Conservation (phyloP, 805 yeast species). For the Pichia cephalocereana region DNA sequence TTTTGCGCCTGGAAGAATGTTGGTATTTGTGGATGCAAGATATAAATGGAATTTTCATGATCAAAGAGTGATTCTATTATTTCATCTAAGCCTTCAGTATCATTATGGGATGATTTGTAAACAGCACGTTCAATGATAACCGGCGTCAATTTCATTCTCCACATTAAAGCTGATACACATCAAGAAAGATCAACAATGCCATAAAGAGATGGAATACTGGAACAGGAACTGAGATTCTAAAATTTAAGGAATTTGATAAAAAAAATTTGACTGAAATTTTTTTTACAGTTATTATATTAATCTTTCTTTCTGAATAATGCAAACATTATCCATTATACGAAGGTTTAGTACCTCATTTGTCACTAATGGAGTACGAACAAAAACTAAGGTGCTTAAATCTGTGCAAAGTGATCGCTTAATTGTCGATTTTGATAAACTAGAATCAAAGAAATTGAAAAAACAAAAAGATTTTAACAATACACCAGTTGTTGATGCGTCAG, state of each 20-base stretch:
- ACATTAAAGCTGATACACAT: no score
- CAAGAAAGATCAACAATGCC: no score
- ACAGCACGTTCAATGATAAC: not conserved
- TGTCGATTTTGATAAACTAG: not conserved
- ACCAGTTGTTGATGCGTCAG: constrained; percentile 22
- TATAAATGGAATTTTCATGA: not conserved
- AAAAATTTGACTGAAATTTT: no score
- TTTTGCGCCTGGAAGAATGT: no score
- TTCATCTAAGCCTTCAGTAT: not conserved
- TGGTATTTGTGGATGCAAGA: not conserved
- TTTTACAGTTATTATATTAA: no score
- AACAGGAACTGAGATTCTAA: no score
- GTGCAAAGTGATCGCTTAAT: not conserved
- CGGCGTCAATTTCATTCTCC: not conserved
- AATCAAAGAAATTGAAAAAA: constrained; percentile 4
- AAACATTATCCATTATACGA: not conserved
- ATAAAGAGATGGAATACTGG: no score
- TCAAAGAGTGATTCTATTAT: not conserved
- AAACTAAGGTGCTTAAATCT: not conserved
- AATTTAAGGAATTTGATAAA: no score
- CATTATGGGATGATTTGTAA: not conserved
- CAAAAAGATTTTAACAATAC: constrained; percentile 14
- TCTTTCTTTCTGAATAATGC: not conserved
- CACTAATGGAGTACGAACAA: not conserved
- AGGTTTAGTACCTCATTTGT: not conserved